phyloP scores from a whole-genome alignment of 495 filamentous ascomycete genomes.

The Thermothielavioides terrestris region DNA sequence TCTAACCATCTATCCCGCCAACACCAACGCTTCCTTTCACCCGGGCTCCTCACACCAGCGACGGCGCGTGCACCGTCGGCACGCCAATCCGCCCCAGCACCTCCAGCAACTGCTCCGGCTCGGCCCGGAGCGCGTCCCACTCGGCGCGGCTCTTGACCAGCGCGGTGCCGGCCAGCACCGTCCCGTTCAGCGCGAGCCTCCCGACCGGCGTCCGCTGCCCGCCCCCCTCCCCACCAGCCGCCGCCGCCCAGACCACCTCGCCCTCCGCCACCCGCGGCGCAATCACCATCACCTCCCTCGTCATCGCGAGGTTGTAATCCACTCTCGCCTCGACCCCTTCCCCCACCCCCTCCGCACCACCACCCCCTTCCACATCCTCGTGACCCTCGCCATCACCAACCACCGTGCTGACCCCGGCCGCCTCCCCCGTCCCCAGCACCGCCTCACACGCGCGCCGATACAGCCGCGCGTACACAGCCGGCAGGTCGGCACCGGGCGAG shows the following conservation, averaged over 20 bases:
- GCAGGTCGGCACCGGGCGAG: constrained; percentile 18
- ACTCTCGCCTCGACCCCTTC: constrained; percentile 46
- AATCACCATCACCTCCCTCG: constrained; percentile 56
- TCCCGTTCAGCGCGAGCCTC: constrained; percentile 63
- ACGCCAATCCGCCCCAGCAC: constrained; percentile 56
- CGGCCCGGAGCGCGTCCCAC: constrained; percentile 53
- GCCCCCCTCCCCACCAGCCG: constrained; percentile 9
- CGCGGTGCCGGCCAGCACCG: constrained; percentile 68
- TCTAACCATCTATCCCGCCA: not conserved
- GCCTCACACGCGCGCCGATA: constrained; percentile 44
- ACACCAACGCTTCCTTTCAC: too few relatives aligned
- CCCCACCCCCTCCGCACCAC: constrained; percentile 3
- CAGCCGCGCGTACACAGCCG: constrained; percentile 34
- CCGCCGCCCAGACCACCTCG: constrained; percentile 3
- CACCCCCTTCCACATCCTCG: too few relatives aligned
- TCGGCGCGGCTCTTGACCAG: constrained; percentile 68
- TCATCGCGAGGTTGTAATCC: constrained; percentile 77
- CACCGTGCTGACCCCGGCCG: not conserved
- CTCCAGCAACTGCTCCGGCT: constrained; percentile 42
- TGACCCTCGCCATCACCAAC: not conserved
- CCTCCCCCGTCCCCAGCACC: constrained; percentile 8
- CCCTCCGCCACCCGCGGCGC: constrained; percentile 52
- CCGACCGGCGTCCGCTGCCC: constrained; percentile 45
- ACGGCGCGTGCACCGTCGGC: constrained; percentile 20
- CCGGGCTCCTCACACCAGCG: not conserved